Percentiles rank a stretch among this genome's conserved stretches.
Evolutionary conservation across 768 basidiomycete genomes (phyloP).

Genomic region (Amanita jacksonii): DNA sequence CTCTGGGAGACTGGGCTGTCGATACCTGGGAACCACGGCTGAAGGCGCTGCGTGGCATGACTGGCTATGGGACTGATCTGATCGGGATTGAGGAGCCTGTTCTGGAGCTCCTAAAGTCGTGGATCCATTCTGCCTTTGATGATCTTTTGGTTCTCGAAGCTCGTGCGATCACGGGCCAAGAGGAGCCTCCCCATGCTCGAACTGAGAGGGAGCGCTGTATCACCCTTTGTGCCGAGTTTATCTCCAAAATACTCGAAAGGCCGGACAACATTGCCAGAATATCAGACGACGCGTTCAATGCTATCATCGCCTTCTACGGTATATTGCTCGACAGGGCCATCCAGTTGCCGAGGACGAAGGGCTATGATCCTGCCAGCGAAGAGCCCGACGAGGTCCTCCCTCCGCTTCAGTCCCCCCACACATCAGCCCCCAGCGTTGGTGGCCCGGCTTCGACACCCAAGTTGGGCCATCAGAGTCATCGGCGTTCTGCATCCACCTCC

Average conservation of each 20-base stretch:
- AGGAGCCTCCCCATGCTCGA: slow-evolving; percentile 15
- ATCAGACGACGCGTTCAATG: slow-evolving; percentile 45
- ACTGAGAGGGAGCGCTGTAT: slow-evolving; percentile 42
- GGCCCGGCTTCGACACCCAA: not conserved
- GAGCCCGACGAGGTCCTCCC: slow-evolving; percentile 7
- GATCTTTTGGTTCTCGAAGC: slow-evolving; percentile 26
- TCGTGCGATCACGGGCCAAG: not conserved
- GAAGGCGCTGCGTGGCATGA: slow-evolving; percentile 58
- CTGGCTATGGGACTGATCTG: slow-evolving; percentile 48
- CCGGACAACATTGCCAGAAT: slow-evolving; percentile 50
- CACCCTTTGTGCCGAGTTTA: slow-evolving; percentile 48
- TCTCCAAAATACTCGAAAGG: slow-evolving; percentile 40
- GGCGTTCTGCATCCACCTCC: slow-evolving; percentile 15
- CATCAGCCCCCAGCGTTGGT: too few species aligned
- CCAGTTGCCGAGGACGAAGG: slow-evolving; percentile 18
- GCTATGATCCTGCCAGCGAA: slow-evolving; percentile 5
- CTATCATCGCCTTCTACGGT: slow-evolving; percentile 54
- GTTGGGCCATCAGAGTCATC: not conserved
- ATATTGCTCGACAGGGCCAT: slow-evolving; percentile 47
- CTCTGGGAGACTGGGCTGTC: slow-evolving; percentile 16
- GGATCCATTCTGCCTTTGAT: slow-evolving; percentile 61
- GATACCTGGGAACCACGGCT: slow-evolving; percentile 67
- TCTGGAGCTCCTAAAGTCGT: slow-evolving; percentile 46
- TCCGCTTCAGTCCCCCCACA: slow-evolving; percentile 1
- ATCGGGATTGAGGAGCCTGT: slow-evolving; percentile 55